Evolutionary conservation across 2,329 filamentous ascomycete species (phyloP).

Genomic region (Emergomyces pasteurianus): DNA sequence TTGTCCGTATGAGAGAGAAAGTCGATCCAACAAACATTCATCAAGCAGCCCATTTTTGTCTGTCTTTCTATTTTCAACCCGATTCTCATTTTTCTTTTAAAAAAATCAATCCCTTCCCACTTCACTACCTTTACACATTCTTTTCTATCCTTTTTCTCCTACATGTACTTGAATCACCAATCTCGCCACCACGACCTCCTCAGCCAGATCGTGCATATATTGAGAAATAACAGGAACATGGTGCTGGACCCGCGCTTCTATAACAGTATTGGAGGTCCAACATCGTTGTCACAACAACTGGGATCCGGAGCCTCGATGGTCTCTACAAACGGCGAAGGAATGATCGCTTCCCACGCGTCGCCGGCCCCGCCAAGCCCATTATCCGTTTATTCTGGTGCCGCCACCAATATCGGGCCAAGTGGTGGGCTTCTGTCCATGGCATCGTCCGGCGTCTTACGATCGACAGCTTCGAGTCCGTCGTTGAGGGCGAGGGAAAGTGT

Average conservation of each 20-base stretch:
- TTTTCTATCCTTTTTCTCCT: conserved; percentile 7
- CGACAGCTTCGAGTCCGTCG: conserved; percentile 67
- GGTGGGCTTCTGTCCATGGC: conserved; percentile 23
- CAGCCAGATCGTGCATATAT: conserved; percentile 28
- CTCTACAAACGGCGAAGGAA: conserved; percentile 6
- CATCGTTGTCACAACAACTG: conserved; percentile 7
- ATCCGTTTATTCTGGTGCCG: conserved; percentile 21
- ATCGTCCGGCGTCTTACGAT: conserved; percentile 31
- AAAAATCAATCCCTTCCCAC: background rate
- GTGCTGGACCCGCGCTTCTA: conserved; percentile 31
- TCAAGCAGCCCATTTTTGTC: background rate
- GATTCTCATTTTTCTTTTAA: background rate
- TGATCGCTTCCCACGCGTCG: background rate
- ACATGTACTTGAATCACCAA: conserved; percentile 31
- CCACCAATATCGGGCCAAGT: conserved; percentile 24
- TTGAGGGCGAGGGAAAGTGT: conserved; percentile 60
- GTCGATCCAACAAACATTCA: background rate
- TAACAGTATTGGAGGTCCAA: conserved; percentile 12
- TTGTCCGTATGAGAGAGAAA: background rate
- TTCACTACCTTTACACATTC: background rate
- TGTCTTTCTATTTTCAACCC: background rate
- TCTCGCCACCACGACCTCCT: conserved; percentile 29
- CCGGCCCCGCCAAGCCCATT: conserved; percentile 23
- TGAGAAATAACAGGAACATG: conserved; percentile 29
- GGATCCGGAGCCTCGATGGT: conserved; percentile 15